These are phyloP conservation scores for Phaeosphaeriaceae sp. DNA, from an alignment of 2,329 filamentous ascomycete genomes.

Conservation along the genomic window DNA sequence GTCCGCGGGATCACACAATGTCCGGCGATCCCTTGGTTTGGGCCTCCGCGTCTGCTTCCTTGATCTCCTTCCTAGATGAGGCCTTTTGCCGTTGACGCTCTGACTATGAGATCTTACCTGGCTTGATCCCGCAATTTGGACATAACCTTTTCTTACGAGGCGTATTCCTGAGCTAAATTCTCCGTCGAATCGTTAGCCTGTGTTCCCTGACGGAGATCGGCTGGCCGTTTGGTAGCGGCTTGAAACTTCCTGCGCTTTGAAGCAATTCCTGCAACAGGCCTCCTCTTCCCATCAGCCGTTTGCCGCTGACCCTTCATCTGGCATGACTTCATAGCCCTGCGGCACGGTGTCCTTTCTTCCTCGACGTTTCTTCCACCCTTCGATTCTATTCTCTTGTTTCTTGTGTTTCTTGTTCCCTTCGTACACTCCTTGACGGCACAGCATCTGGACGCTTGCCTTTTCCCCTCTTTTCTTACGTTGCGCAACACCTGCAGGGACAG, in stretches of 20 bases:
- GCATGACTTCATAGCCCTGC: conserved; percentile 24
- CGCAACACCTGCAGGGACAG: conserved; percentile 23
- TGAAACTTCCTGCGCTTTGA: conserved; percentile 33
- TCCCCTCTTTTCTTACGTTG: conserved; percentile 23
- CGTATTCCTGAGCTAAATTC: conserved; percentile 9
- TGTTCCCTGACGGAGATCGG: conserved; percentile 38
- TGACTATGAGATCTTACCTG: conserved; percentile 4
- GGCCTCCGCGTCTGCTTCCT: not conserved
- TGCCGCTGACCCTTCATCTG: conserved; percentile 19
- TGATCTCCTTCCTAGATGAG: conserved; percentile 8
- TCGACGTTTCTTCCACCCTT: conserved; percentile 7
- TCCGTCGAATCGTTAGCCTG: conserved; percentile 2
- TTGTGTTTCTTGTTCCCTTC: conserved; percentile 6
- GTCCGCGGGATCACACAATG: conserved; percentile 1
- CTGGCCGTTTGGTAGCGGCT: conserved; percentile 26
- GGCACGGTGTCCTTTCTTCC: conserved; percentile 7
- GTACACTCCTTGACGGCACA: conserved; percentile 16
- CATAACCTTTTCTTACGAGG: conserved; percentile 11
- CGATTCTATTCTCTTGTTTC: conserved; percentile 7
- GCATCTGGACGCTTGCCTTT: conserved; percentile 18
- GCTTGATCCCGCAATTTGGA: conserved; percentile 10
- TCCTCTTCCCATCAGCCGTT: conserved; percentile 11
- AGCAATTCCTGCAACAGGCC: conserved; percentile 20
- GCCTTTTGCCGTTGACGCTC: conserved; percentile 3
- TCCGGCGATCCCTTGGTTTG: not conserved